These are phyloP conservation scores for Arthrobotrys pseudoclavata DNA, from an alignment of 2,329 filamentous ascomycete species.

Conservation along the genomic window DNA sequence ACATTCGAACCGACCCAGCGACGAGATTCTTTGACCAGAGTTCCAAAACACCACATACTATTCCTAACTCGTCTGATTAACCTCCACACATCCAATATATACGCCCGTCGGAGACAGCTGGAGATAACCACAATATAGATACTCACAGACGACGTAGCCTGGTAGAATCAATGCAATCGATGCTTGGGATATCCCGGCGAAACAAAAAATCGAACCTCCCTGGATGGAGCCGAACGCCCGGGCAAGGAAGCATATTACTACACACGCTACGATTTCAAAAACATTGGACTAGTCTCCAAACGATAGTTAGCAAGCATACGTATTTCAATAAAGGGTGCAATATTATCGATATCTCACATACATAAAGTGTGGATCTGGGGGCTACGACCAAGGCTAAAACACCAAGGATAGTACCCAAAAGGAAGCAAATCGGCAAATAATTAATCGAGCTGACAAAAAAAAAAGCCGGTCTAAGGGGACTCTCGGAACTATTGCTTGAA, in stretches of 20 bases:
- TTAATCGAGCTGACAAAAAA: constrained; percentile 73
- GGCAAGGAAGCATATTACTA: constrained; percentile 77
- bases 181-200: constrained; percentile 79
- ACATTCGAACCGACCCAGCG: constrained; percentile 79
- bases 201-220: constrained; percentile 75
- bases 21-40: constrained; percentile 78
- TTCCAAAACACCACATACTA: constrained; percentile 73
- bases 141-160: constrained; percentile 73
- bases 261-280: constrained; percentile 75
- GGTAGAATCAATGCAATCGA: constrained; percentile 81
- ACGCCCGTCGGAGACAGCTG: neutral
- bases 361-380: constrained; percentile 79
- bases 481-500: neutral
- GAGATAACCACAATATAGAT: neutral
- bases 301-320: neutral
- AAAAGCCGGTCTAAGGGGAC: neutral
- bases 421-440: constrained; percentile 82
- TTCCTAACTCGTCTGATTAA: neutral
- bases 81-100: neutral
- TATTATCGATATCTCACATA: constrained; percentile 65
- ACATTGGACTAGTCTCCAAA: constrained; percentile 70
- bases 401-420: constrained; percentile 81
- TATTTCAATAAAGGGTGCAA: neutral
- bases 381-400: constrained; percentile 80
- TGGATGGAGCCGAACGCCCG: constrained; percentile 78